These are phyloP conservation scores for Microascus cirrosus DNA, from an alignment of 2,329 filamentous ascomycete species.

Conservation along the genomic window DNA sequence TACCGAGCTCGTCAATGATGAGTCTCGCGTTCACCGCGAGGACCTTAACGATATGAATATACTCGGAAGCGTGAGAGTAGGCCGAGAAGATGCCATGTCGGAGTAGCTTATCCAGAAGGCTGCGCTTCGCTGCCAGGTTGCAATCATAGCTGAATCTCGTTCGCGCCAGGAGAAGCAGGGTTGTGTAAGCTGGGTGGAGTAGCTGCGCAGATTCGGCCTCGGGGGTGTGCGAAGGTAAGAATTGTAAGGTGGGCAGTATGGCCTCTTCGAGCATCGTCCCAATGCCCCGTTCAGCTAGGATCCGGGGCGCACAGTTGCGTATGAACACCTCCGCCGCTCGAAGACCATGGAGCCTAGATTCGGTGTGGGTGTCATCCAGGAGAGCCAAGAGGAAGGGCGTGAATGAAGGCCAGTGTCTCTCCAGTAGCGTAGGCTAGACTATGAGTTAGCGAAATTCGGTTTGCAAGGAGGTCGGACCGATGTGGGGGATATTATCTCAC, in stretches of 20 bases:
- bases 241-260: conserved; percentile 61
- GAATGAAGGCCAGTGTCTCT: conserved; percentile 54
- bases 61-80: conserved; percentile 46
- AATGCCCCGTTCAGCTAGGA: conserved; percentile 54
- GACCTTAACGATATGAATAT: conserved; percentile 43
- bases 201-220: conserved; percentile 57
- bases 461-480: background rate
- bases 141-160: conserved; percentile 18
- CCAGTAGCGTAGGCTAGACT: conserved; percentile 28
- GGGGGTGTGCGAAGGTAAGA: conserved; percentile 66
- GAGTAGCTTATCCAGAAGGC: conserved; percentile 41
- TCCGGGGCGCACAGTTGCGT: conserved; percentile 32
- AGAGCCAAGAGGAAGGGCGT: conserved; percentile 60
- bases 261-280: conserved; percentile 57
- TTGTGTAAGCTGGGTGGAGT: conserved; percentile 53
- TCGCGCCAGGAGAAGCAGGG: conserved; percentile 48
- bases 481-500: conserved; percentile 22
- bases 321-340: conserved; percentile 43
- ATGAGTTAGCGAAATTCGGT: background rate
- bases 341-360: conserved; percentile 45
- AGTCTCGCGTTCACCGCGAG: conserved; percentile 38
- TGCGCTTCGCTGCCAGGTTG: conserved; percentile 16
- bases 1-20: conserved; percentile 45
- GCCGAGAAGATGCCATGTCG: conserved; percentile 43
- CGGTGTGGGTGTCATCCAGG: conserved; percentile 48